These are phyloP conservation scores for Lodderomyces pseudojiufengensis DNA, from an alignment of 1,139 yeast species.

Conservation along the genomic window DNA sequence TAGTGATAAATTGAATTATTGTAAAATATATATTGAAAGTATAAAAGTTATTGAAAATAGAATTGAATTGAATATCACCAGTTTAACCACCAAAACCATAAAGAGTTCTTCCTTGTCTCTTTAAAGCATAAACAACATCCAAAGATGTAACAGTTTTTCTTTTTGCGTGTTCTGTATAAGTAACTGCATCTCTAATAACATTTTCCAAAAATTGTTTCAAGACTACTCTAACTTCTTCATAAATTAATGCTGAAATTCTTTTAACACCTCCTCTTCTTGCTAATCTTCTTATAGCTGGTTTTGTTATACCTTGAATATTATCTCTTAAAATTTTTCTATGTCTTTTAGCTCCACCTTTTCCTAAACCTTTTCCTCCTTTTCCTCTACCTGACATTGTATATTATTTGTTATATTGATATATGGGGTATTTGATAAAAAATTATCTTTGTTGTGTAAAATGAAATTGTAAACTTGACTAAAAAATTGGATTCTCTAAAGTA, in stretches of 20 bases:
- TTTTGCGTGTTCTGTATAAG: slow-evolving; percentile 99
- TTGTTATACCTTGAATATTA: slow-evolving; percentile 99
- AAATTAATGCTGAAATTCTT: slow-evolving; percentile 98
- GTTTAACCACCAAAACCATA: slow-evolving; percentile 99
- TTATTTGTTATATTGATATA: neutral
- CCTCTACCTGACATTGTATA: slow-evolving; percentile 97
- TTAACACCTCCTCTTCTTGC: slow-evolving; percentile 99
- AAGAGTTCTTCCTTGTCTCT: slow-evolving; percentile 99
- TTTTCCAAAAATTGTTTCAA: slow-evolving; percentile 93
- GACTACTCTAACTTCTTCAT: slow-evolving; percentile 98
- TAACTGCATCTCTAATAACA: slow-evolving; percentile 98
- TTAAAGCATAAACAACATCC: slow-evolving; percentile 98
- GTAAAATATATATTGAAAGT: too few species aligned
- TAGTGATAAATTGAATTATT: too few species aligned
- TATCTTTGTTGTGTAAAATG: too few species aligned
- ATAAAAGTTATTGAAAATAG: neutral
- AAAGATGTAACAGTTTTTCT: slow-evolving; percentile 99
- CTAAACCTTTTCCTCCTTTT: slow-evolving; percentile 99
- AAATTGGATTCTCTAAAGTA: too few species aligned
- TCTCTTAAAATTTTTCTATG: slow-evolving; percentile 99
- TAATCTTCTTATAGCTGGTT: slow-evolving; percentile 99
- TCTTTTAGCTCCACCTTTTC: slow-evolving; percentile 99
- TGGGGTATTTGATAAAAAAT: slow-evolving; percentile 1
- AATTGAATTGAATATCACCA: neutral
- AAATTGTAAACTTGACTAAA: too few species aligned